Evolutionary conservation across 2,329 filamentous ascomycete species (phyloP).

Genomic region (Thelonectria olida): DNA sequence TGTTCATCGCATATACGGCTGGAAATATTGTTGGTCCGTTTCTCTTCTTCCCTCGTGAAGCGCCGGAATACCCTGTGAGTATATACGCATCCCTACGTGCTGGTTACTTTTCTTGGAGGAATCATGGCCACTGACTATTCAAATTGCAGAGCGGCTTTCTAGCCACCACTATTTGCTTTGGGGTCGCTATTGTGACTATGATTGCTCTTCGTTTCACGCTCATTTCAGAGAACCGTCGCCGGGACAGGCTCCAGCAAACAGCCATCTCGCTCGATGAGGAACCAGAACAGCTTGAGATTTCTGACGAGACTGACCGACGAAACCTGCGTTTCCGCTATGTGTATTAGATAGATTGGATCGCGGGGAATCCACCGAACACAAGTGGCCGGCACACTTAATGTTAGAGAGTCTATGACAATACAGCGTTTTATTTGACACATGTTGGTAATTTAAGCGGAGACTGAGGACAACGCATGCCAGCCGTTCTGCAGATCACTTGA

Average conservation of each 20-base stretch:
- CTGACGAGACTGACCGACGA: constrained; percentile 29
- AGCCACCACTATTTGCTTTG: constrained; percentile 33
- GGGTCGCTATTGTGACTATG: constrained; percentile 26
- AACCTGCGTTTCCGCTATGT: constrained; percentile 34
- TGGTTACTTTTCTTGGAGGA: accelerated
- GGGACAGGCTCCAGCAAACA: constrained; percentile 22
- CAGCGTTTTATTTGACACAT: too few relatives aligned
- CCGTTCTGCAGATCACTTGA: too few relatives aligned
- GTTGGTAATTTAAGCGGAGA: too few relatives aligned
- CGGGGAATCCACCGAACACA: too few relatives aligned
- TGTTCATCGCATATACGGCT: constrained; percentile 34
- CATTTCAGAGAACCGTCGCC: constrained; percentile 28
- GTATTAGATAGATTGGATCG: constrained; percentile 27
- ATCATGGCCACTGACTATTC: neutral
- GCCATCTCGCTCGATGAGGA: neutral
- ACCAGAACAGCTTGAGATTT: constrained; percentile 19
- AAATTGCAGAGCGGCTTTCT: constrained; percentile 30
- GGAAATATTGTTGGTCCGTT: constrained; percentile 36
- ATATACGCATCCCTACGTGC: neutral
- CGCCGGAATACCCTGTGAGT: constrained; percentile 32
- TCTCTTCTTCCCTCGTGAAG: constrained; percentile 31
- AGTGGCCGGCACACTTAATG: too few relatives aligned
- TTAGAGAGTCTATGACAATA: too few relatives aligned
- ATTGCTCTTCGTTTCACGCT: constrained; percentile 21
- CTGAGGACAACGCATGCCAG: too few relatives aligned